Evolutionary conservation across 2,329 filamentous ascomycete species (phyloP), one percentile per base, ranked within the genome.

Genomic region (Leptographium radiaticola): DNA sequence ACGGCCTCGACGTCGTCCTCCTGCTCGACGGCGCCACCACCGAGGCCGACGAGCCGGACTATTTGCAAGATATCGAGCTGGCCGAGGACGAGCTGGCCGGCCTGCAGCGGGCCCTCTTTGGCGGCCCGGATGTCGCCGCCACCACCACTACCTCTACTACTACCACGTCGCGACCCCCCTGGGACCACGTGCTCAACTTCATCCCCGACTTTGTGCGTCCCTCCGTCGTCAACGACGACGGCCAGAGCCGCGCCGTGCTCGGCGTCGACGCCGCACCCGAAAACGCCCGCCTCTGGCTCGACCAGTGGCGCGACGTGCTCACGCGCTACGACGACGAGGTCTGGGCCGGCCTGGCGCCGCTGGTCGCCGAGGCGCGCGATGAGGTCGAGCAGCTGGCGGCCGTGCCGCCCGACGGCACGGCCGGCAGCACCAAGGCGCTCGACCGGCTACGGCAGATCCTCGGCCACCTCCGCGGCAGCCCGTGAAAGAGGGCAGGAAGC

Each of bases 271-370:
- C 75, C 56, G 43, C 61, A 0, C 59, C 61, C 6, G 68, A 70
- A 55, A 71, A 70, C 25, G 66, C 61, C 61, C 67, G 48, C 59
- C 67, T 54, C 16, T 81, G 78, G 77, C 64, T 77, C 13, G 66
- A 70, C 39, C 73, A 80, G 59, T 83, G 80, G 79, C 70, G 71
- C 38, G 69, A 71, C 44, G 77, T 82, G 9, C 67, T 83, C 30
- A 73, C 70, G 2, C 67, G 71, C 38, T 84, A 84, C 59, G 74
- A 74, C 0, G 80, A 86, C 62, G 78, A 85, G 53, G 82, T 87
- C 30, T 87, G 83, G 84, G 84, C 83, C 20, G 80, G 79, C 54
- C 64, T 86, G 20, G 66, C 72, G 34, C 71, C 75, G 4, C 67
- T 84, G 38, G 74, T 81, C 11, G 68, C 71, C 50, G 73, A 78